Evolutionary conservation across 768 basidiomycete species (phyloP).

Genomic region (Suillus paluster): DNA sequence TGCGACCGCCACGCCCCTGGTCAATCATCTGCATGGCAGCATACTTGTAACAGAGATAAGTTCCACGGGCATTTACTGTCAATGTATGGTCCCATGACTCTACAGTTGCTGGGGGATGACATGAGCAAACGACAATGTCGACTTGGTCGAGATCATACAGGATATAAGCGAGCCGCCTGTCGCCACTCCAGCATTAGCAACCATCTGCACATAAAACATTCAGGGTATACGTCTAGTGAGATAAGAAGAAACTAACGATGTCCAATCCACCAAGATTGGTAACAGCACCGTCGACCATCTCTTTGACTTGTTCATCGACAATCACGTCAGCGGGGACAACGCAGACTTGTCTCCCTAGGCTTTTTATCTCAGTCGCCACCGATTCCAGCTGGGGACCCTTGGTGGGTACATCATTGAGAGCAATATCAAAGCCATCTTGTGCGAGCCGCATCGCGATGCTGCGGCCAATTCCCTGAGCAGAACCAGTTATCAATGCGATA

Average conservation of each 20-base stretch:
- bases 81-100: constrained; percentile 47
- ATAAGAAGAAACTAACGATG: background rate
- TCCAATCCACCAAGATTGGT: constrained; percentile 38
- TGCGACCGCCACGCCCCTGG: constrained; percentile 32
- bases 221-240: too few species aligned
- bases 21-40: too few species aligned
- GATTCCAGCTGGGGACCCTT: constrained; percentile 30
- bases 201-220: constrained; percentile 16
- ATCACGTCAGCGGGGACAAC: constrained; percentile 44
- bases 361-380: constrained; percentile 32
- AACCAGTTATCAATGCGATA: constrained; percentile 40
- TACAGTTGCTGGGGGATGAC: constrained; percentile 27
- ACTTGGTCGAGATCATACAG: constrained; percentile 15
- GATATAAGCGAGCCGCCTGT: constrained; percentile 19
- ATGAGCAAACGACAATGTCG: background rate
- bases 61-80: constrained; percentile 39
- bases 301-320: constrained; percentile 44
- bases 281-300: constrained; percentile 38
- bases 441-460: constrained; percentile 38
- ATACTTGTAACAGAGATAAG: constrained; percentile 43
- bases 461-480: constrained; percentile 33
- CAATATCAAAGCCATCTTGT: constrained; percentile 27
- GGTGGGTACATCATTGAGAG: constrained; percentile 23
- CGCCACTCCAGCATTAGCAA: constrained; percentile 13
- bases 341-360: constrained; percentile 29